A percentile compares a stretch with the other conserved stretches of the same genome.
These are phyloP conservation scores for Alternaria sp. DNA, from an alignment of 2,329 filamentous ascomycete genomes.

Conservation along the genomic window DNA sequence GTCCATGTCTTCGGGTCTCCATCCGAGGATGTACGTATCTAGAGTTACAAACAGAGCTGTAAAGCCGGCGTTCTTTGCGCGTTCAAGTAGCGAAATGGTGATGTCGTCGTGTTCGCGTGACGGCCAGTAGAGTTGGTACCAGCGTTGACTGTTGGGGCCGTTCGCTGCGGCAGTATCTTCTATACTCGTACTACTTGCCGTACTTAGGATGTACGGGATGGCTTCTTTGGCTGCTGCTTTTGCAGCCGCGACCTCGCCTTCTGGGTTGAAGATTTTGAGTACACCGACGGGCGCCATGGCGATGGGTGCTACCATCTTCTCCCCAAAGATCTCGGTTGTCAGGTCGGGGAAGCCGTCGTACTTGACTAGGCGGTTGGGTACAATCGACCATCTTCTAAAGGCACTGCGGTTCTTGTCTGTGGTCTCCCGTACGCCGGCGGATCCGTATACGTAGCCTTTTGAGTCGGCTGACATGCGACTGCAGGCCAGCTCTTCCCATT, in stretches of 20 bases:
- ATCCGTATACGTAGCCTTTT: slow-evolving; percentile 45
- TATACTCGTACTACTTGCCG: slow-evolving; percentile 65
- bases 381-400: slow-evolving; percentile 32
- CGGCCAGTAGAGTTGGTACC: slow-evolving; percentile 78
- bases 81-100: slow-evolving; percentile 65
- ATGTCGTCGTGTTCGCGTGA: slow-evolving; percentile 66
- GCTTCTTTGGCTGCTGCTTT: slow-evolving; percentile 64
- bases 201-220: slow-evolving; percentile 70
- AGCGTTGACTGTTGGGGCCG: slow-evolving; percentile 60
- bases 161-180: slow-evolving; percentile 67
- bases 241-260: slow-evolving; percentile 68
- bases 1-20: slow-evolving; percentile 72
- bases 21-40: slow-evolving; percentile 71
- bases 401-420: slow-evolving; percentile 36
- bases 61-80: slow-evolving; percentile 67
- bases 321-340: slow-evolving; percentile 41
- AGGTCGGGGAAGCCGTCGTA: slow-evolving; percentile 19
- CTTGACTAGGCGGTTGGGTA: slow-evolving; percentile 23
- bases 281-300: slow-evolving; percentile 72
- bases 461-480: slow-evolving; percentile 36
- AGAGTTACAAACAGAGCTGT: slow-evolving; percentile 72
- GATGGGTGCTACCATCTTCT: slow-evolving; percentile 57
- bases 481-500: slow-evolving; percentile 31
- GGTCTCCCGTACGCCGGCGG: slow-evolving; percentile 42
- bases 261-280: slow-evolving; percentile 68